A percentile compares a stretch with the other conserved stretches of the same genome.
phyloP scores from a whole-genome alignment of 2,329 filamentous ascomycete species.

The Sclerotinia glacialis region DNA sequence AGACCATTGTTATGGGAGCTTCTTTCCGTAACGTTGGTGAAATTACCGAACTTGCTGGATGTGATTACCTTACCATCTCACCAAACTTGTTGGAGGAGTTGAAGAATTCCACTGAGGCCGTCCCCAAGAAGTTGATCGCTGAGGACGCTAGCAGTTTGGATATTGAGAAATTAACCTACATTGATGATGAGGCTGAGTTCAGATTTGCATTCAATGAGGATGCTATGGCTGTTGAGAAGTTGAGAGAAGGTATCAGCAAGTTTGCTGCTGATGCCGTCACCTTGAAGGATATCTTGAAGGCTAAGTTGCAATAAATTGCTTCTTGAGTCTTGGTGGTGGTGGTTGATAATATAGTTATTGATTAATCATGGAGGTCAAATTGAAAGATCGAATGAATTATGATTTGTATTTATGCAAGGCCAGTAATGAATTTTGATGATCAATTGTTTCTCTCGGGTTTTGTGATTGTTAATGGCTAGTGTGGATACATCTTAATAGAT shows the following conservation, averaged over 20 bases:
- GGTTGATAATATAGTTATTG: slow-evolving; percentile 1
- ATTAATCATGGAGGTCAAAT: slow-evolving; percentile 12
- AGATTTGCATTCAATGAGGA: slow-evolving; percentile 99
- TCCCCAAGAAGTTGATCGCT: slow-evolving; percentile 91
- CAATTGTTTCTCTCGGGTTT: not conserved
- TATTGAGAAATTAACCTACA: slow-evolving; percentile 86
- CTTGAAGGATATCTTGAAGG: slow-evolving; percentile 86
- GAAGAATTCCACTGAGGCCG: slow-evolving; percentile 73
- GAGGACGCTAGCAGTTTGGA: slow-evolving; percentile 62
- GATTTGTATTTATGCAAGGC: slow-evolving; percentile 7
- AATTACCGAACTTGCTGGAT: slow-evolving; percentile 97
- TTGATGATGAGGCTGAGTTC: slow-evolving; percentile 85
- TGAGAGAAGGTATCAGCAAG: slow-evolving; percentile 98
- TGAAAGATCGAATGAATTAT: not conserved
- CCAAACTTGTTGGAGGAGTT: slow-evolving; percentile 93
- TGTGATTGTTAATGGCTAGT: too few species aligned
- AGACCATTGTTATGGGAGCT: slow-evolving; percentile 99
- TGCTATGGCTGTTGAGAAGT: slow-evolving; percentile 98
- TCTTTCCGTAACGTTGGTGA: slow-evolving; percentile 96
- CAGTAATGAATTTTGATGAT: not conserved
- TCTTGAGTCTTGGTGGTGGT: slow-evolving; percentile 2
- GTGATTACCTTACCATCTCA: slow-evolving; percentile 98
- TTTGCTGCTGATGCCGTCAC: slow-evolving; percentile 95
- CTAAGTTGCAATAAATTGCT: slow-evolving; percentile 61
- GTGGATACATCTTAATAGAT: too few species aligned